Conservation (phyloP, 495 filamentous ascomycete genomes). For the Aspergillus egyptiacus region DNA sequence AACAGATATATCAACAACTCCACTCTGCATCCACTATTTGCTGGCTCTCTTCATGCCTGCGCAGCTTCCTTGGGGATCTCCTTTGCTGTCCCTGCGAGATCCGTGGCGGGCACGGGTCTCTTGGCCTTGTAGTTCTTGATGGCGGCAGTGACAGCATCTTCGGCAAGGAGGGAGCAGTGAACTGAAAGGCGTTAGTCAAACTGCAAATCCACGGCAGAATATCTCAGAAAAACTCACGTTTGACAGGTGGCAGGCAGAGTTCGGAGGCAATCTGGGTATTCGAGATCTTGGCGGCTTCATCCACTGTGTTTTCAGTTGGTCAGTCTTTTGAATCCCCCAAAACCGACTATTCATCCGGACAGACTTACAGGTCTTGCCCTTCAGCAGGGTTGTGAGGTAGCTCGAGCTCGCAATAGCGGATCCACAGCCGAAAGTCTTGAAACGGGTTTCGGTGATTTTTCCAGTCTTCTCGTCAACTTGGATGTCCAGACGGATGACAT, state of each 20-base stretch:
- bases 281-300: constrained; percentile 81
- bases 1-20: constrained; percentile 12
- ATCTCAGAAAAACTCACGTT: constrained; percentile 52
- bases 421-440: constrained; percentile 98
- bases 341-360: background rate
- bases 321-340: background rate
- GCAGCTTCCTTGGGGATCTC: constrained; percentile 7
- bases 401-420: constrained; percentile 87
- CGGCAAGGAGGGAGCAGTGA: constrained; percentile 98
- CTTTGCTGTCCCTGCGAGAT: constrained; percentile 62
- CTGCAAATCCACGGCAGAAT: background rate
- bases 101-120: constrained; percentile 70
- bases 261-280: constrained; percentile 99
- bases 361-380: constrained; percentile 68
- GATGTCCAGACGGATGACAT: constrained; percentile 99
- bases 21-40: constrained; percentile 4
- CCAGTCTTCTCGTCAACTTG: constrained; percentile 84
- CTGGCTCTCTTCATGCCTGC: background rate
- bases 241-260: constrained; percentile 92
- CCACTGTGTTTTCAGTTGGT: constrained; percentile 38
- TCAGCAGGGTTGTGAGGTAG: constrained; percentile 87
- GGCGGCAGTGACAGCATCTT: constrained; percentile 99
- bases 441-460: constrained; percentile 89
- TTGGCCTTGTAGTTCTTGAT: constrained; percentile 97
- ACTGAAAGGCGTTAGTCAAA: constrained; percentile 27